Evolutionary conservation across 257 asterid species (phyloP).

Genomic region (Linaria vulgaris): DNA sequence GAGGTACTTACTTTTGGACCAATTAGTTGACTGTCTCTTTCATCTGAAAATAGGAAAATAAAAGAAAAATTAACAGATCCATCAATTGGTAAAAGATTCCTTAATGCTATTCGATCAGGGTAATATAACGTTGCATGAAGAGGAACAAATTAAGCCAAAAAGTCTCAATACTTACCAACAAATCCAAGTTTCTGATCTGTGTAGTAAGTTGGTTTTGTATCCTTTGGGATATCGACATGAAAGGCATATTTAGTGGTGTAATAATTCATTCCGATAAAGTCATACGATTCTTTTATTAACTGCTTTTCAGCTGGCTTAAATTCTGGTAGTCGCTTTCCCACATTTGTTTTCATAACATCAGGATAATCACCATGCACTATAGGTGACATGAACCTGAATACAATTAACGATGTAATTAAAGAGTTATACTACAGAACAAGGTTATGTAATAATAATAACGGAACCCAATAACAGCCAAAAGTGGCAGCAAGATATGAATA

Average conservation of each 20-base stretch:
- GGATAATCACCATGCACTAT: slow-evolving; percentile 11
- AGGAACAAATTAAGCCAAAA: not conserved
- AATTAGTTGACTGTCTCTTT: not conserved
- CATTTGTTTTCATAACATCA: not conserved
- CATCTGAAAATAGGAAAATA: not conserved
- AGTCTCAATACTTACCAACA: not conserved
- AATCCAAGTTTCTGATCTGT: slow-evolving; percentile 2
- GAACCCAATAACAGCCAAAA: no score
- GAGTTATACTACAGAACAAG: no score
- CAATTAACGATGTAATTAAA: not conserved
- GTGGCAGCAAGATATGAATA: no score
- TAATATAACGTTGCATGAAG: no score
- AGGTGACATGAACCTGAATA: slow-evolving; percentile 26
- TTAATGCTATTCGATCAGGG: no score
- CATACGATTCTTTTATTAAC: slow-evolving; percentile 8
- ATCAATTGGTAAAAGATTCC: not conserved
- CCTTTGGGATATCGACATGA: not conserved
- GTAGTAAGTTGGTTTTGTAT: slow-evolving; percentile 1
- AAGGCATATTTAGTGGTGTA: slow-evolving; percentile 23
- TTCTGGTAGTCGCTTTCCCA: slow-evolving; percentile 8
- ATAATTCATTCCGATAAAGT: slow-evolving; percentile 24
- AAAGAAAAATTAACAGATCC: not conserved
- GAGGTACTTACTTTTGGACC: slow-evolving; percentile 17
- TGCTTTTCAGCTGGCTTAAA: not conserved
- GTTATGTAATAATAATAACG: no score